A percentile compares a stretch with the other conserved stretches of the same genome.
Conservation (phyloP, 352 stramenopile genomes). For the Phytopythium kandeliae region DNA sequence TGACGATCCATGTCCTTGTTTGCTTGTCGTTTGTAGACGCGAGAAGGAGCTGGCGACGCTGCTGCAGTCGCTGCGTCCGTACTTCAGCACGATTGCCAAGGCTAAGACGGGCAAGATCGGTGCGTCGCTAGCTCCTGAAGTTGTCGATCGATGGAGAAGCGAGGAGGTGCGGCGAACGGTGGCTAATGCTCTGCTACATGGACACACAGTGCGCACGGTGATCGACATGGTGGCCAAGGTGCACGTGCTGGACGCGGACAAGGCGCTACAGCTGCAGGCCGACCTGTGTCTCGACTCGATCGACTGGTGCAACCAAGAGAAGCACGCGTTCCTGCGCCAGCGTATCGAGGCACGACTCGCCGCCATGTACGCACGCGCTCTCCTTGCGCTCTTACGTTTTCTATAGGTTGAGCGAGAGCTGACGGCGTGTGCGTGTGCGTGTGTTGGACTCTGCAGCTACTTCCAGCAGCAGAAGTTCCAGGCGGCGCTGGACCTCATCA, state of each 20-base stretch:
- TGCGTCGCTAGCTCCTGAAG: no score
- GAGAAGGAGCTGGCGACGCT: constrained; percentile 87
- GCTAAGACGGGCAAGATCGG: constrained; percentile 98
- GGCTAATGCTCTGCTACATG: no score
- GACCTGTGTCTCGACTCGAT: constrained; percentile 96
- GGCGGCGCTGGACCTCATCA: constrained; percentile 92
- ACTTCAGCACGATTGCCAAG: constrained; percentile 95
- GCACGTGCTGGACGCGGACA: constrained; percentile 78
- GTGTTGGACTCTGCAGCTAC: constrained; percentile 35
- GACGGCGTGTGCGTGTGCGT: background rate
- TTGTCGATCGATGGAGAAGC: no score
- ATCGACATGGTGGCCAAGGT: constrained; percentile 97
- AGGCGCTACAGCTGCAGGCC: constrained; percentile 92
- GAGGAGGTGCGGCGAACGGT: no score
- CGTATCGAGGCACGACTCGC: constrained; percentile 96
- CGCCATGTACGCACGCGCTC: constrained; percentile 42
- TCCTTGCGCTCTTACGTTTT: no score
- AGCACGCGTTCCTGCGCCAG: constrained; percentile 98
- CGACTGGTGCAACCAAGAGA: constrained; percentile 91
- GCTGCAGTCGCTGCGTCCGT: constrained; percentile 85
- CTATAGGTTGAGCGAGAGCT: no score
- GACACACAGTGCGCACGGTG: constrained; percentile 90
- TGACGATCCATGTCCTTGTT: background rate
- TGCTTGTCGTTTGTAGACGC: constrained; percentile 19
- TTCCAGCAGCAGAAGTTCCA: constrained; percentile 91